Evolutionary conservation across 75 land plant species (phyloP), one percentile per base, ranked within the genome.

Genomic region (Pinus albicaulis): DNA sequence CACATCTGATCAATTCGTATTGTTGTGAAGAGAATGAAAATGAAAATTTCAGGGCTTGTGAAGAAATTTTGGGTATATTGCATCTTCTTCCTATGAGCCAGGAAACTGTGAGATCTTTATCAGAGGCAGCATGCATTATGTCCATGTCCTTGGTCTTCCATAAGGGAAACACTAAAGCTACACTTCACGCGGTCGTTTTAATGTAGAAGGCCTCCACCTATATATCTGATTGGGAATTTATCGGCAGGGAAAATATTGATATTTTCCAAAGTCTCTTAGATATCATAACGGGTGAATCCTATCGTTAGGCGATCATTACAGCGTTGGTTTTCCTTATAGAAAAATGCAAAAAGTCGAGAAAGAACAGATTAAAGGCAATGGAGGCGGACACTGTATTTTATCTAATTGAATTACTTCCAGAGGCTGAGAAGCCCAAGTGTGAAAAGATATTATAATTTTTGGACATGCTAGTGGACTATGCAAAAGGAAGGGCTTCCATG

Each of bases 401-500:
- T 44, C 8, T 7, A 10, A 44, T 44, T 7, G 48, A 44, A 44
- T 44, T 44, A 44, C 48, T 44, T 44, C 48, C 8, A 44, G 8
- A 44, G 10, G 48, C 48, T 10, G 48, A 44, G 48, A 44, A 44
- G 48, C 48, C 48, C 48, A 44, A 44, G 48, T 44, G 48, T 44
- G 48, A 44, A 44, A 44, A 41, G 85, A 78, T 81, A 26, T 16
- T 82, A 74, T 38, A 56, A 5, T 5, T 87, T 58, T 60, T 90
- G 14, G 84, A 85, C 31, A 19, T 41, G 55, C 34, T 90, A 4
- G 74, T 83, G 59, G 84, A 77, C 26, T 82, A 82, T 72, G 72
- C 83, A 1, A 83, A 85, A 59, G 88, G 86, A 36, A 55, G 92
- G 77, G 52, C 76, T 38, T 86, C 82, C 55, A 58, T 84, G 53